Percentiles rank a stretch among this genome's conserved stretches.
Conservation (phyloP, 1,284 basidiomycete species). For the Fomitiporia mediterranea region DNA sequence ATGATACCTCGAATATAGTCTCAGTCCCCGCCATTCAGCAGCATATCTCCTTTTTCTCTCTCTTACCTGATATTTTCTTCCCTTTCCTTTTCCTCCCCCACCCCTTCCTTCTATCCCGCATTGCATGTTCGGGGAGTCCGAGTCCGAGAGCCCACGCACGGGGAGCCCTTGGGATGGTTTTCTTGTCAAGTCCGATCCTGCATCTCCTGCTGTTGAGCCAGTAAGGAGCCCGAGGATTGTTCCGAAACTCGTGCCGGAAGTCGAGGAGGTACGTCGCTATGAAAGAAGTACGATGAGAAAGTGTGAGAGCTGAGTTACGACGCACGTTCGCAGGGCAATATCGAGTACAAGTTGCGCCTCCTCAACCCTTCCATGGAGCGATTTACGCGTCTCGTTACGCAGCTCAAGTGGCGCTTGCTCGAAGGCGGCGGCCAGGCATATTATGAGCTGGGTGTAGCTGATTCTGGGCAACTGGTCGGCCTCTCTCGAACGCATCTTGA, state of each 20-base stretch:
- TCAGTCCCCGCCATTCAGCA: constrained; percentile 22
- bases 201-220: constrained; percentile 26
- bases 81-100: background rate
- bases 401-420: constrained; percentile 91
- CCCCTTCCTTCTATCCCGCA: background rate
- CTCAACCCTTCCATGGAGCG: constrained; percentile 65
- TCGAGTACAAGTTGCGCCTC: constrained; percentile 85
- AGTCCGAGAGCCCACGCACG: constrained; percentile 70
- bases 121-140: constrained; percentile 73
- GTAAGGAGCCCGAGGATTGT: constrained; percentile 25
- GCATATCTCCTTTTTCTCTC: constrained; percentile 19
- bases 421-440: constrained; percentile 90
- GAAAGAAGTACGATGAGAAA: background rate
- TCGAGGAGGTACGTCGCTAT: constrained; percentile 47
- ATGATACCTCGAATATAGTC: constrained; percentile 64
- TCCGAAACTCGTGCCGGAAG: constrained; percentile 68
- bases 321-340: constrained; percentile 51
- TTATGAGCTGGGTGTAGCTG: constrained; percentile 88
- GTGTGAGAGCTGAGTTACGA: background rate
- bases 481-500: constrained; percentile 73
- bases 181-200: constrained; percentile 47
- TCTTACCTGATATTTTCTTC: constrained; percentile 11
- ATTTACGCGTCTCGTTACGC: constrained; percentile 80
- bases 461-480: constrained; percentile 83
- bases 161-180: constrained; percentile 78